These are phyloP conservation scores for Quercus phellos DNA, from an alignment of 331 rosid species.

Conservation along the genomic window DNA sequence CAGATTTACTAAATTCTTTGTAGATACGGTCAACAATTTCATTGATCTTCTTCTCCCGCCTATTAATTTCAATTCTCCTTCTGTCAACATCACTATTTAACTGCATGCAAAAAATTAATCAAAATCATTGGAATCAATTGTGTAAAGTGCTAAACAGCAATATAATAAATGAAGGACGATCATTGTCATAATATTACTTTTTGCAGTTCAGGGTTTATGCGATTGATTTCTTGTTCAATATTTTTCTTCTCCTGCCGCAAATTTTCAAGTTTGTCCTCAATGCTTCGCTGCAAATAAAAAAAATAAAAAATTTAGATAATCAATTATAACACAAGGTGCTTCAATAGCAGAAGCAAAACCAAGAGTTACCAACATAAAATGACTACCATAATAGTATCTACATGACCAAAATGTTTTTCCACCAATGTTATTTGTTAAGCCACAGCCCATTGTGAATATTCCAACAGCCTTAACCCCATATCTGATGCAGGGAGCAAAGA, in stretches of 20 bases:
- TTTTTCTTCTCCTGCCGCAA: constrained; percentile 60
- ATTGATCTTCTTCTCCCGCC: constrained; percentile 86
- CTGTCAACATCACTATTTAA: constrained; percentile 52
- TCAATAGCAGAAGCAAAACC: constrained; percentile 1
- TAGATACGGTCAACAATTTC: constrained; percentile 83
- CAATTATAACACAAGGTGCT: constrained; percentile 14
- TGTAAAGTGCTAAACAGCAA: constrained; percentile 3
- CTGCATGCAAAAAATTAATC: constrained; percentile 34
- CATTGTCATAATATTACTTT: constrained; percentile 49
- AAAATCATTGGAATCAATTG: constrained; percentile 14
- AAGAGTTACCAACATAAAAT: constrained; percentile 1
- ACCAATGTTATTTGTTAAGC: not conserved
- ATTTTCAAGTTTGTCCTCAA: constrained; percentile 74
- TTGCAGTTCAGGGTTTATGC: constrained; percentile 68
- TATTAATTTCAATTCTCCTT: constrained; percentile 59
- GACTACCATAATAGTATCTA: not conserved
- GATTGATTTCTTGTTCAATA: constrained; percentile 70
- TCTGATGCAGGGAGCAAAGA: not conserved
- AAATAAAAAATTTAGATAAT: constrained; percentile 9
- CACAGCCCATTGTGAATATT: not conserved
- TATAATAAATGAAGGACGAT: constrained; percentile 3
- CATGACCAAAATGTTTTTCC: not conserved
- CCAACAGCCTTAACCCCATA: not conserved
- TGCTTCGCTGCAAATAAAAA: constrained; percentile 55
- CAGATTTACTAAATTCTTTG: constrained; percentile 78